Percentiles rank a stretch among this genome's conserved stretches.
Evolutionary conservation across 805 yeast species (phyloP).

Genomic region (Scheffersomyces lignosus): DNA sequence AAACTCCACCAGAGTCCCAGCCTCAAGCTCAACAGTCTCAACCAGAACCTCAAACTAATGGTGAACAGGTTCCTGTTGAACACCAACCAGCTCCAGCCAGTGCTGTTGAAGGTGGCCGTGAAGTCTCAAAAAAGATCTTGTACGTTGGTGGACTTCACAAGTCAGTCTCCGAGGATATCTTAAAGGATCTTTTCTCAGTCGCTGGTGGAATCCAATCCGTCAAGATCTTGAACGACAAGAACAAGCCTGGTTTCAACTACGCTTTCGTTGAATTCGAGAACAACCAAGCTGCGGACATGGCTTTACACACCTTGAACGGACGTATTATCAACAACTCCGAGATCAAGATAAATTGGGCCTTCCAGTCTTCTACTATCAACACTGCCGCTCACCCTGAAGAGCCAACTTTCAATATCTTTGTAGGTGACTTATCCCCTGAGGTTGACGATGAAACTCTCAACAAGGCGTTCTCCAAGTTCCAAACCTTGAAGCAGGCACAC

Average conservation of each 20-base stretch:
- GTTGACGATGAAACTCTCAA: conserved; percentile 74
- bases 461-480: conserved; percentile 55
- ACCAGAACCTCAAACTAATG: background rate
- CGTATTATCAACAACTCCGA: conserved; percentile 52
- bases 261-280: conserved; percentile 77
- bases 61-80: background rate
- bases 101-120: conserved; percentile 81
- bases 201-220: conserved; percentile 63
- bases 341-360: conserved; percentile 79
- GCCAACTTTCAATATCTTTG: conserved; percentile 71
- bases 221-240: conserved; percentile 75
- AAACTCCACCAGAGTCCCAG: too few relatives aligned
- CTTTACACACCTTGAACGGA: conserved; percentile 62
- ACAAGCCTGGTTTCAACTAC: conserved; percentile 70
- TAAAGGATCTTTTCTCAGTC: conserved; percentile 61
- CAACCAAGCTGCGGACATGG: conserved; percentile 59
- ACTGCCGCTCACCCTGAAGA: conserved; percentile 35
- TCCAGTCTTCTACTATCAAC: conserved; percentile 70
- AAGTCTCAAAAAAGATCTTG: conserved; percentile 66
- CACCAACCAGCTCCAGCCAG: conserved; percentile 53
- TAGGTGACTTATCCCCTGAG: conserved; percentile 83
- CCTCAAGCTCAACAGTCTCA: too few relatives aligned
- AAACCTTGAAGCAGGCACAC: conserved; percentile 74
- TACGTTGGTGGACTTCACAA: conserved; percentile 77
- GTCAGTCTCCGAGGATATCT: conserved; percentile 59